These are phyloP conservation scores for Fusarium sp. DNA, from an alignment of 2,329 filamentous ascomycete species.

Conservation along the genomic window DNA sequence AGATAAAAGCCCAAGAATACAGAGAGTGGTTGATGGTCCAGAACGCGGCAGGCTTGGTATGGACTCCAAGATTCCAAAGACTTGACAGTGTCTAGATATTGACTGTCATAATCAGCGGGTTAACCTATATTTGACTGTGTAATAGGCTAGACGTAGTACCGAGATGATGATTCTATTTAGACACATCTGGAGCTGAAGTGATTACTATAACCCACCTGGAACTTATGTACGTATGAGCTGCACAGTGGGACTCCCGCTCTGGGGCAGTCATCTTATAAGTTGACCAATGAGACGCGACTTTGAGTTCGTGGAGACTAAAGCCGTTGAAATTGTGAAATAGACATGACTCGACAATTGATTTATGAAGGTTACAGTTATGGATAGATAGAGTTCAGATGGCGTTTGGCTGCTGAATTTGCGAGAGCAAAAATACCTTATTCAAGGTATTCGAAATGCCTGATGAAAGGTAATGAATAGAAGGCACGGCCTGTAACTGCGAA, in stretches of 20 bases:
- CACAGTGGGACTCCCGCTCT: constrained; percentile 31
- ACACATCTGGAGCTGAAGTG: neutral
- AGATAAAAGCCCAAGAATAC: neutral
- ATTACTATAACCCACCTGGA: neutral
- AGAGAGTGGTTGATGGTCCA: neutral
- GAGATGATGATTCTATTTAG: constrained; percentile 2
- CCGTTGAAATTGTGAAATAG: constrained; percentile 2
- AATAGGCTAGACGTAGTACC: neutral
- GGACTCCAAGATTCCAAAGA: neutral
- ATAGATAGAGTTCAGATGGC: neutral
- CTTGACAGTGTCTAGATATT: neutral
- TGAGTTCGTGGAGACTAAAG: neutral
- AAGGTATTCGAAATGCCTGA: neutral
- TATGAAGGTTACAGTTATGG: neutral
- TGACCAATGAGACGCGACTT: constrained; percentile 13
- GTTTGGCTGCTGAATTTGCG: neutral
- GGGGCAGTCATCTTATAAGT: neutral
- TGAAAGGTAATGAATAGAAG: neutral
- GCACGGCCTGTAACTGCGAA: neutral
- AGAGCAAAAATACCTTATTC: neutral
- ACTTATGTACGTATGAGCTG: constrained; percentile 6
- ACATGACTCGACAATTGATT: neutral
- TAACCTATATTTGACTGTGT: neutral
- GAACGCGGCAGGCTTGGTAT: neutral
- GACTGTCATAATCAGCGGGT: neutral